Evolutionary conservation across 2,329 filamentous ascomycete species (phyloP), one percentile per base, ranked within the genome.

Genomic region (Claviceps capensis): DNA sequence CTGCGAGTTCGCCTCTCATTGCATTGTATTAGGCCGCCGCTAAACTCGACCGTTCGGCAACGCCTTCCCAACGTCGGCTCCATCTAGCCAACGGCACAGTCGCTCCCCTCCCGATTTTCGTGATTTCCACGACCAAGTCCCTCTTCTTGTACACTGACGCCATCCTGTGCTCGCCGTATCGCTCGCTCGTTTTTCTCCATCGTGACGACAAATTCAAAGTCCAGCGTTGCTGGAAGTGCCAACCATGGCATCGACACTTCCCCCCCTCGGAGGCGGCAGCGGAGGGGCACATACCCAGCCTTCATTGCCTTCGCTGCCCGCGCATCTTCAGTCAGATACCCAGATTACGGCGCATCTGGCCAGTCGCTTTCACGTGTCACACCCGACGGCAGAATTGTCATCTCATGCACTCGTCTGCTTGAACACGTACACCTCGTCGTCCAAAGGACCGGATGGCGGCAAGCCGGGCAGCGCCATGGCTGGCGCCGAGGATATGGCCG

Each of bases 381-480:
- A 93, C 54, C 89, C 93, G 9, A 95, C 90, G 0, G 88, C 93
- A 50, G 81, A 82, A 48, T 80, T 98, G 17, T 96, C 90, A 1
- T 95, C 89, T 1, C 90, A 97, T 65, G 93, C 85, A 48, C 77
- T 97, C 60, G 85, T 98, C 63, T 86, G 87, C 50, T 75, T 98
- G 57, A 98, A 98, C 72, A 98, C 90, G 19, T 97, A 95, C 67
- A 91, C 88, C 11, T 87, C 88, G 11, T 91, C 91, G 0, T 78
- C 85, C 51, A 90, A 89, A 64, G 91, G 90, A 22, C 81, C 86
- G 4, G 88, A 96, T 86, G 91, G 91, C 59, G 83, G 81, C 54
- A 93, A 89, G 63, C 88, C 94, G 60, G 91, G 90, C 38, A 95
- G 88, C 71, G 88, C 89, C 57, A 88, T 90, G 78, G 89, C 85